Percentiles rank a stretch among this genome's conserved stretches.
phyloP scores from a whole-genome alignment of 2,329 filamentous ascomycete species.

The Ceratocystis variospora region DNA sequence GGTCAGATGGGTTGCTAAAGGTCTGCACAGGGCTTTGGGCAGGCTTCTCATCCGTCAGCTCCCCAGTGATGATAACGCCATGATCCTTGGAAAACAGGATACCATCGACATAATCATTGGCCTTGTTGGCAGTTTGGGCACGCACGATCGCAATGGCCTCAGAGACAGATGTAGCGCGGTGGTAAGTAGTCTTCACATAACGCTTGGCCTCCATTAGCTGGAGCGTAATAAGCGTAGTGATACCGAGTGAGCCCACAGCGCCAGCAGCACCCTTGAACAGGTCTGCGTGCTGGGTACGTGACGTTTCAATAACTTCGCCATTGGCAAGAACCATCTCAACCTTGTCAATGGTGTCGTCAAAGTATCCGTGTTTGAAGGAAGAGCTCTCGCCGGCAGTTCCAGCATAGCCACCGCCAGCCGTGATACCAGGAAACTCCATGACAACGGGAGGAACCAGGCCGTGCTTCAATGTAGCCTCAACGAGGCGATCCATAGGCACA shows the following conservation, averaged over 20 bases:
- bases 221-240: conserved; percentile 54
- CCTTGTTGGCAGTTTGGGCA: conserved; percentile 31
- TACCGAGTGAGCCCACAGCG: conserved; percentile 53
- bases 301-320: conserved; percentile 47
- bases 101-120: conserved; percentile 59
- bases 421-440: conserved; percentile 67
- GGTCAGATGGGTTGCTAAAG: conserved; percentile 46
- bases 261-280: conserved; percentile 53
- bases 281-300: conserved; percentile 32
- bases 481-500: conserved; percentile 58
- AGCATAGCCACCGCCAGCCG: conserved; percentile 56
- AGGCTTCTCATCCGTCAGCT: conserved; percentile 41
- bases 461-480: conserved; percentile 49
- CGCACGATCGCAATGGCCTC: conserved; percentile 37
- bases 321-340: conserved; percentile 58
- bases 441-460: conserved; percentile 57
- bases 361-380: conserved; percentile 57
- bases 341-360: conserved; percentile 48
- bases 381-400: conserved; percentile 59
- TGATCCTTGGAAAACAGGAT: conserved; percentile 50
- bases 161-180: conserved; percentile 36
- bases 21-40: conserved; percentile 34
- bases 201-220: conserved; percentile 44
- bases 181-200: conserved; percentile 51
- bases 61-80: conserved; percentile 54